Conservation (phyloP, 2,329 filamentous ascomycete species). For the Pseudocercospora ulei region DNA sequence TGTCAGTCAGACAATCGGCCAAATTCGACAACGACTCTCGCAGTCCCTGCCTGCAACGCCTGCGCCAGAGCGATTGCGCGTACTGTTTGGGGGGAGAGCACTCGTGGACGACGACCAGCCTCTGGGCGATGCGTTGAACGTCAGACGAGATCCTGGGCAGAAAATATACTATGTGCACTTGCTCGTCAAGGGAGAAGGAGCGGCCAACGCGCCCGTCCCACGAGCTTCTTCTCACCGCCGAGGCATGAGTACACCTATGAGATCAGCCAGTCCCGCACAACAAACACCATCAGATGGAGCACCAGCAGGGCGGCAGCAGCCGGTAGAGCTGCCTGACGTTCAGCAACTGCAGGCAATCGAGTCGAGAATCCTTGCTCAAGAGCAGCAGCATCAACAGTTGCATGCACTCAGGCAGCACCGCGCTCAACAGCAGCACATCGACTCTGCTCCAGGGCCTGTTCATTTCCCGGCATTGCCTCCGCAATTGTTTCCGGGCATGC, state of each 20-base stretch:
- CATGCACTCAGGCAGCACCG: conserved; percentile 14
- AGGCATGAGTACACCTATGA: conserved; percentile 13
- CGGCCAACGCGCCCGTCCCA: conserved; percentile 14
- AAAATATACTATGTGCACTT: conserved; percentile 33
- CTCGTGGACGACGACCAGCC: conserved; percentile 44
- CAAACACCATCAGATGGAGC: conserved; percentile 1
- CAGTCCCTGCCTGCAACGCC: conserved; percentile 42
- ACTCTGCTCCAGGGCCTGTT: not conserved
- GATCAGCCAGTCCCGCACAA: conserved; percentile 15
- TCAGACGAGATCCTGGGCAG: conserved; percentile 41
- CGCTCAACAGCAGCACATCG: conserved; percentile 1
- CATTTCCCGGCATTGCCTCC: not conserved
- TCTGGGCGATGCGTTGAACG: conserved; percentile 44
- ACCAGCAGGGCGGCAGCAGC: conserved; percentile 11
- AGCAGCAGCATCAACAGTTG: conserved; percentile 15
- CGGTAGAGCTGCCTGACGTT: not conserved
- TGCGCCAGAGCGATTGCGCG: conserved; percentile 42
- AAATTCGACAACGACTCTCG: conserved; percentile 47
- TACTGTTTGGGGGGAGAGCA: conserved; percentile 51
- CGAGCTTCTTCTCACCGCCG: conserved; percentile 8
- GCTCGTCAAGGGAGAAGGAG: conserved; percentile 28
- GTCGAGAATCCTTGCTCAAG: conserved; percentile 7
- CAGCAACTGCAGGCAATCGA: conserved; percentile 6
- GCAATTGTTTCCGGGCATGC: not conserved
- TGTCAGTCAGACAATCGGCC: conserved; percentile 40